These are phyloP conservation scores for Zygotorulaspora florentina DNA, from an alignment of 805 yeast genomes.

Conservation along the genomic window DNA sequence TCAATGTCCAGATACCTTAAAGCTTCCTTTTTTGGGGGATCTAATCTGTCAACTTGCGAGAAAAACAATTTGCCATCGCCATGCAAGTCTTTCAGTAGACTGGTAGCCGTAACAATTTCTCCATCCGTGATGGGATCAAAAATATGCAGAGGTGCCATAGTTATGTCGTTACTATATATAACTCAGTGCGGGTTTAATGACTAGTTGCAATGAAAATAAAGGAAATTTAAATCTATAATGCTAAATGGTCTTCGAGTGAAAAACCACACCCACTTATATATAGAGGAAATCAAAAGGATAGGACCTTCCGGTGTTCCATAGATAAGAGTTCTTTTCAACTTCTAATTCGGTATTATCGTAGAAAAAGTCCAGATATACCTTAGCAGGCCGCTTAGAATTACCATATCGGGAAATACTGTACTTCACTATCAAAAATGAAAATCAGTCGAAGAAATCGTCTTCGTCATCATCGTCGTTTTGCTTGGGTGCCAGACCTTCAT, in stretches of 20 bases:
- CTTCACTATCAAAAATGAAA: neutral
- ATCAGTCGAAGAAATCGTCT: constrained; percentile 45
- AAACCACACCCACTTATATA: neutral
- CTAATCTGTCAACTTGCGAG: constrained; percentile 61
- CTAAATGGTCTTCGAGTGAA: neutral
- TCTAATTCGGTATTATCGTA: neutral
- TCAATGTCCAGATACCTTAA: constrained; percentile 63
- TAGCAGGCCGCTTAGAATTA: neutral
- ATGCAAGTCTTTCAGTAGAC: constrained; percentile 55
- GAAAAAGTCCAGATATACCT: neutral
- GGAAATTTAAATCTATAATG: neutral
- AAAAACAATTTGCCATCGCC: constrained; percentile 56
- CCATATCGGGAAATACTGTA: neutral
- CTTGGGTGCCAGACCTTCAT: constrained; percentile 36
- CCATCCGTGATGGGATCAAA: constrained; percentile 56
- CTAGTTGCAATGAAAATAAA: too few relatives aligned
- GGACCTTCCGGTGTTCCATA: neutral
- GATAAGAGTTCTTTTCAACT: neutral
- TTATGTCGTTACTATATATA: neutral
- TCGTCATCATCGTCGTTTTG: constrained; percentile 39
- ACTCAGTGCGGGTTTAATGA: too few relatives aligned
- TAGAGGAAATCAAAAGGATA: neutral
- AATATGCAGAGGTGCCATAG: constrained; percentile 40
- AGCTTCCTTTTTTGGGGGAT: constrained; percentile 78
- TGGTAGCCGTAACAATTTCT: constrained; percentile 54